Percentiles rank a stretch among this genome's conserved stretches.
Evolutionary conservation across 2,329 filamentous ascomycete species (phyloP).

Genomic region (Rutstroemia sp.): DNA sequence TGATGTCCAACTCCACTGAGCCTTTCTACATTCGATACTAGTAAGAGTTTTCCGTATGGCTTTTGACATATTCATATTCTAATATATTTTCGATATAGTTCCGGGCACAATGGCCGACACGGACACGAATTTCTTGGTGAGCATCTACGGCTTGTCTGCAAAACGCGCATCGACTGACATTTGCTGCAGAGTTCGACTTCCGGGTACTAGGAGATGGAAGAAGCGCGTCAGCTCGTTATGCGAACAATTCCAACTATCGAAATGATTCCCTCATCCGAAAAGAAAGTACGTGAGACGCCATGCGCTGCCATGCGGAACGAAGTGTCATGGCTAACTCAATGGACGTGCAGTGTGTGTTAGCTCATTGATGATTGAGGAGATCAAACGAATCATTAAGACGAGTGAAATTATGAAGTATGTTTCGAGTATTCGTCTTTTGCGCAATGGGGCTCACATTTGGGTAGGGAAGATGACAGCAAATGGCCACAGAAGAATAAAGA

Average conservation of each 20-base stretch:
- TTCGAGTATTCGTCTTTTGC: not conserved
- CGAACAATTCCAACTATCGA: conserved; percentile 98
- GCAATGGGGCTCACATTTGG: conserved; percentile 20
- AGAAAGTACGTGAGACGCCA: conserved; percentile 67
- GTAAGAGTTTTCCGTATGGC: too few species aligned
- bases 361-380: conserved; percentile 81
- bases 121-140: conserved; percentile 95
- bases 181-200: conserved; percentile 80
- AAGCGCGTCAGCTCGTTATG: conserved; percentile 90
- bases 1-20: conserved; percentile 46
- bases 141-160: conserved; percentile 13
- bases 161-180: conserved; percentile 14
- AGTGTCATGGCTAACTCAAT: conserved; percentile 6
- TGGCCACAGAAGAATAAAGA: conserved; percentile 99
- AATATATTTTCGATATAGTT: conserved; percentile 49
- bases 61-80: too few species aligned
- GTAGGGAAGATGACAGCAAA: conserved; percentile 91
- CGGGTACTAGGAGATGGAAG: conserved; percentile 85
- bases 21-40: conserved; percentile 96
- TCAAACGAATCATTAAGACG: conserved; percentile 93
- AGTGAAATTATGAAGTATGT: conserved; percentile 95
- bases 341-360: conserved; percentile 81
- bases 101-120: conserved; percentile 93
- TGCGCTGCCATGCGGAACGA: not conserved
- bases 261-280: conserved; percentile 98